These are phyloP conservation scores for Plasmodium falciparum DNA, from an alignment of 169 alveolate species.

Conservation along the genomic window DNA sequence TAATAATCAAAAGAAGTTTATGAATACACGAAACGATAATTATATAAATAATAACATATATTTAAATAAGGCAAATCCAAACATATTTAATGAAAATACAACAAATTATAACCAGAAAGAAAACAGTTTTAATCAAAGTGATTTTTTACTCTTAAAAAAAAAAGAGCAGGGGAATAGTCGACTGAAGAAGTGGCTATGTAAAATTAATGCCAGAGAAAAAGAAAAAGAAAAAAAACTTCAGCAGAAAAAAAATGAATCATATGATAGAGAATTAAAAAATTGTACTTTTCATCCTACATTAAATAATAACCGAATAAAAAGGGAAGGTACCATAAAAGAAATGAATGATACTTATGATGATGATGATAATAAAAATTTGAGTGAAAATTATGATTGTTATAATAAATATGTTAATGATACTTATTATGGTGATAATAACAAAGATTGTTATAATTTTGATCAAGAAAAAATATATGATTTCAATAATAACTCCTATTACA, in stretches of 20 bases:
- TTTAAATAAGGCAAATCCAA: neutral
- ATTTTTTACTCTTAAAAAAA: constrained; percentile 48
- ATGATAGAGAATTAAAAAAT: constrained; percentile 26
- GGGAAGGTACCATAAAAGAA: neutral
- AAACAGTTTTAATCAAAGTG: constrained; percentile 16
- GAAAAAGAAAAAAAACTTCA: constrained; percentile 59
- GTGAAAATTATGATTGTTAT: neutral
- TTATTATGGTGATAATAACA: too few species aligned
- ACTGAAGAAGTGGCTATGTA: constrained; percentile 48
- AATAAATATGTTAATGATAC: too few species aligned
- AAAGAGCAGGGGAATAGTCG: constrained; percentile 40
- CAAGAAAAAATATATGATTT: neutral
- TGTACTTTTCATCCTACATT: constrained; percentile 69
- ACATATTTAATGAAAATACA: neutral
- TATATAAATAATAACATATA: too few species aligned
- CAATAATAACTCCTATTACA: neutral
- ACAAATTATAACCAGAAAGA: neutral
- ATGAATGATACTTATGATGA: neutral
- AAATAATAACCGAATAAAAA: constrained; percentile 6
- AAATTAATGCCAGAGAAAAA: constrained; percentile 67
- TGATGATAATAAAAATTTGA: neutral
- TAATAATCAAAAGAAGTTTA: neutral
- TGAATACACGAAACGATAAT: neutral
- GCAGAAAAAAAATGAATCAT: constrained; percentile 53
- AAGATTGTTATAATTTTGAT: neutral